A percentile compares a stretch with the other conserved stretches of the same genome.
These are phyloP conservation scores for Colletotrichum orchidophilum DNA, from an alignment of 2,329 filamentous ascomycete species.

Conservation along the genomic window DNA sequence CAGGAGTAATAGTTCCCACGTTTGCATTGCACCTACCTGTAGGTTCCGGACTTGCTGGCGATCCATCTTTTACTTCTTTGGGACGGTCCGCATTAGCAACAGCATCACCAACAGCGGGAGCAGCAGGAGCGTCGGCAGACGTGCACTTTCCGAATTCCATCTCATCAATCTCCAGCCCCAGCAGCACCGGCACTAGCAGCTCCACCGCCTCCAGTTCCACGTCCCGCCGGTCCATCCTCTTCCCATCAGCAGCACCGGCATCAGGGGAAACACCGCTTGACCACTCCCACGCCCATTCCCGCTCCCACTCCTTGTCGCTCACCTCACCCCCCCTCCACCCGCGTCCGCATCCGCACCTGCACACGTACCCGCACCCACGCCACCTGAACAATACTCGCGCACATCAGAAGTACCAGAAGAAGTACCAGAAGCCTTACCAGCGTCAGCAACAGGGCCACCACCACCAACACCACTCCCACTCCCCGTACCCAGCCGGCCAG, in stretches of 20 bases:
- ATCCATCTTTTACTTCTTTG: slow-evolving; percentile 7
- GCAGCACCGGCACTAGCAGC: background rate
- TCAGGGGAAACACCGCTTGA: slow-evolving; percentile 2
- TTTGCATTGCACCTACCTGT: background rate
- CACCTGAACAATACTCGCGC: background rate
- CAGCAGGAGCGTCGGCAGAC: slow-evolving; percentile 1
- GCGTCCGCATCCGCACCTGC: slow-evolving; percentile 21
- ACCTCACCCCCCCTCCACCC: slow-evolving; percentile 16
- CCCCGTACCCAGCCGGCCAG: slow-evolving; percentile 1
- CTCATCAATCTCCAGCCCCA: slow-evolving; percentile 4
- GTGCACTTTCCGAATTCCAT: slow-evolving; percentile 16
- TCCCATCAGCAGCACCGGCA: background rate
- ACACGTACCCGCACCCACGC: slow-evolving; percentile 5
- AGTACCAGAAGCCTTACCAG: background rate
- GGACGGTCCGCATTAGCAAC: background rate
- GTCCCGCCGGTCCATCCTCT: background rate
- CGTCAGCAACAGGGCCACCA: background rate
- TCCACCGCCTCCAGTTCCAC: background rate
- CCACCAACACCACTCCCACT: background rate
- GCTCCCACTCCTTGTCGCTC: background rate
- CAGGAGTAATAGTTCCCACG: background rate
- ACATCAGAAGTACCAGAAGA: slow-evolving; percentile 1
- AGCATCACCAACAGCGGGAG: background rate
- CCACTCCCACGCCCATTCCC: background rate
- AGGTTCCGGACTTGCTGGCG: background rate